Percentiles rank a stretch among this genome's conserved stretches.
phyloP scores from a whole-genome alignment of 1,284 basidiomycete genomes.

The Sporisorium iseilematis-ciliati region DNA sequence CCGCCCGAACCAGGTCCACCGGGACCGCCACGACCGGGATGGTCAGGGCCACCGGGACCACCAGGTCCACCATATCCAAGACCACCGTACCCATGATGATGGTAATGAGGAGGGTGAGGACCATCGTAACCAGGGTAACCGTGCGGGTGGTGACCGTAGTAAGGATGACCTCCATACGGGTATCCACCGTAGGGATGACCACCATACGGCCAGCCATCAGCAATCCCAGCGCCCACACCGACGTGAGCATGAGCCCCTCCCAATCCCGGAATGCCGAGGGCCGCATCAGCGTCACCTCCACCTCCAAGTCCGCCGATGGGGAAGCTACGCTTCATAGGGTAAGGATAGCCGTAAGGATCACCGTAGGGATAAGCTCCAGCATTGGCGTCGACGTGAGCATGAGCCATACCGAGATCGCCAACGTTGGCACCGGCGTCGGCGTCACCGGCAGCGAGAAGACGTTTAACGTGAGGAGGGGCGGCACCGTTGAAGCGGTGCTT shows the following conservation, averaged over 20 bases:
- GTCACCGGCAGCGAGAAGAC: background rate
- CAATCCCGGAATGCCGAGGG: background rate
- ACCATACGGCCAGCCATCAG: background rate
- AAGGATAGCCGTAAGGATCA: conserved; percentile 1
- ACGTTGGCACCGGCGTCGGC: conserved; percentile 9
- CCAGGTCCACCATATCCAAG: background rate
- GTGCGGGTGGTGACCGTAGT: too few species aligned
- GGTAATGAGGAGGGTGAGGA: background rate
- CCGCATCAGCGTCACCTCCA: background rate
- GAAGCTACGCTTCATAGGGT: too few species aligned
- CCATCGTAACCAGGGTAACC: background rate
- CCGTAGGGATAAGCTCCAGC: conserved; percentile 1
- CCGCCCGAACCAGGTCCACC: conserved; percentile 11
- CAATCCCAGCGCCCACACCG: background rate
- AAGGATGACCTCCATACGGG: background rate
- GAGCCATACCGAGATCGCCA: background rate
- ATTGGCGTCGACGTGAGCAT: background rate
- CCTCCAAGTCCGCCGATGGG: background rate
- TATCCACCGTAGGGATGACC: conserved; percentile 5
- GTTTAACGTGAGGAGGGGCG: background rate
- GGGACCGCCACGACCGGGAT: conserved; percentile 14
- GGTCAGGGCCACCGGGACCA: conserved; percentile 3
- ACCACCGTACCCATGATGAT: background rate
- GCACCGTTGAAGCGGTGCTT: background rate
- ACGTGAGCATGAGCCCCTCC: background rate